Evolutionary conservation across 2,329 filamentous ascomycete species (phyloP).

Genomic region (Zasmidium citrigriseum): DNA sequence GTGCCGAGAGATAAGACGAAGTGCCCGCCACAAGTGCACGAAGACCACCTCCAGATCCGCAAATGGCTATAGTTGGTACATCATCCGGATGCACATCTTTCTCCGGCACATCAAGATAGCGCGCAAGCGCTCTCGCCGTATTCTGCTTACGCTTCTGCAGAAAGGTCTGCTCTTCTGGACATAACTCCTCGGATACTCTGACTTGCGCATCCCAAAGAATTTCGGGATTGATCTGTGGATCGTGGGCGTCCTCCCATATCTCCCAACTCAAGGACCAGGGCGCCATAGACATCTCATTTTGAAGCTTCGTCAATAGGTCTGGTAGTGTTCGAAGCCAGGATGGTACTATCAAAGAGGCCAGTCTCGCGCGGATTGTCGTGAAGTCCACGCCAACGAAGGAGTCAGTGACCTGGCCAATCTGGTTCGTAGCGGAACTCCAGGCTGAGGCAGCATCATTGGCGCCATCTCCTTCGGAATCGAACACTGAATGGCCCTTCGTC

Average conservation of each 20-base stretch:
- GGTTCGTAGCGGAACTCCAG: constrained; percentile 30
- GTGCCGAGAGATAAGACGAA: constrained; percentile 79
- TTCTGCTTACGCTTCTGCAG: constrained; percentile 67
- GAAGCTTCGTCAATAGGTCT: constrained; percentile 76
- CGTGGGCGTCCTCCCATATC: constrained; percentile 89
- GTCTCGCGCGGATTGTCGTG: constrained; percentile 26
- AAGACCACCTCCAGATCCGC: constrained; percentile 88
- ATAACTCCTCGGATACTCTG: constrained; percentile 77
- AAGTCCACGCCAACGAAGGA: constrained; percentile 33
- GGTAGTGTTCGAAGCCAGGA: constrained; percentile 80
- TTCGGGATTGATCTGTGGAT: constrained; percentile 81
- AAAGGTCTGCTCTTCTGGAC: constrained; percentile 79
- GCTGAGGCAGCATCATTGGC: constrained; percentile 17
- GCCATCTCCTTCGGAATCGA: constrained; percentile 17
- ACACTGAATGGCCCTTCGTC: constrained; percentile 23
- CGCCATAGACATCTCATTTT: constrained; percentile 82
- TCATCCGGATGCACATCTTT: constrained; percentile 87
- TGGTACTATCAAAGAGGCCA: constrained; percentile 62
- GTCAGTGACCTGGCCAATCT: constrained; percentile 27
- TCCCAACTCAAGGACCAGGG: constrained; percentile 88
- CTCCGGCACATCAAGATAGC: constrained; percentile 77
- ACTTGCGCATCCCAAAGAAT: constrained; percentile 80
- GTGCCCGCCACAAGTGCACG: constrained; percentile 87
- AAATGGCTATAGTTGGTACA: constrained; percentile 89
- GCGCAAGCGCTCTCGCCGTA: constrained; percentile 72